Evolutionary conservation across 78 protist genomes (phyloP).

Genomic region (Pelomyxa schiedti): DNA sequence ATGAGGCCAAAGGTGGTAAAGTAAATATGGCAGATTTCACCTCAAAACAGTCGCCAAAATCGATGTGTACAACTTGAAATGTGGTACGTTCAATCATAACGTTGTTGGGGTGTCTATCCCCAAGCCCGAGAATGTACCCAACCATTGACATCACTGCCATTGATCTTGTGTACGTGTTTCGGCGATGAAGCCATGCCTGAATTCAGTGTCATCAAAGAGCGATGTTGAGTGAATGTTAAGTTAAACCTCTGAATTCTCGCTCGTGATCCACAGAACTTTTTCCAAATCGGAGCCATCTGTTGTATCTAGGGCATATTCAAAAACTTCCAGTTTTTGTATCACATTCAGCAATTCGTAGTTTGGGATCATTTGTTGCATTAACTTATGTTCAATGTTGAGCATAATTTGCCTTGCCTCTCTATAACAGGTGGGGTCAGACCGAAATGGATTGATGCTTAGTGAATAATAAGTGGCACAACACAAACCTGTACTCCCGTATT

Average conservation of each 20-base stretch:
- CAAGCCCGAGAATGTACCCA: slow-evolving; percentile 89
- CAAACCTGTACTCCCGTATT: slow-evolving; percentile 40
- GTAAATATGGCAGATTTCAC: too few relatives aligned
- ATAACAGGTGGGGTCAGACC: too few relatives aligned
- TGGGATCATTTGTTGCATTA: slow-evolving; percentile 84
- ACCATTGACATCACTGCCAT: slow-evolving; percentile 85
- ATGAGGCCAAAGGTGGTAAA: too few relatives aligned
- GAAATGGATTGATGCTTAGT: too few relatives aligned
- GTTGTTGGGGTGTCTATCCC: slow-evolving; percentile 93
- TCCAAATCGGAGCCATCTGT: slow-evolving; percentile 90
- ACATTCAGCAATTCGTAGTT: slow-evolving; percentile 75
- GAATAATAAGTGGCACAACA: too few relatives aligned
- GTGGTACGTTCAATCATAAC: slow-evolving; percentile 85
- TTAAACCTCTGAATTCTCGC: slow-evolving; percentile 74
- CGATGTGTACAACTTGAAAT: slow-evolving; percentile 86
- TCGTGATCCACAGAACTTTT: slow-evolving; percentile 81
- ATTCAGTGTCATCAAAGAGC: neutral
- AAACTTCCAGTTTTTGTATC: slow-evolving; percentile 89
- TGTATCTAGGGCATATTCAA: slow-evolving; percentile 69
- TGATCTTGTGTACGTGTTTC: slow-evolving; percentile 68
- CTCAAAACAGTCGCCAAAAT: slow-evolving; percentile 83
- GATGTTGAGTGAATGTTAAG: too few relatives aligned
- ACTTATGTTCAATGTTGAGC: slow-evolving; percentile 31
- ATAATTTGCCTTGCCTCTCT: slow-evolving; percentile 11
- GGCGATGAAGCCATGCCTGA: slow-evolving; percentile 62